A percentile compares a stretch with the other conserved stretches of the same genome.
Conservation (phyloP, 1,284 basidiomycete species). For the Singerocomus inundabilis region DNA sequence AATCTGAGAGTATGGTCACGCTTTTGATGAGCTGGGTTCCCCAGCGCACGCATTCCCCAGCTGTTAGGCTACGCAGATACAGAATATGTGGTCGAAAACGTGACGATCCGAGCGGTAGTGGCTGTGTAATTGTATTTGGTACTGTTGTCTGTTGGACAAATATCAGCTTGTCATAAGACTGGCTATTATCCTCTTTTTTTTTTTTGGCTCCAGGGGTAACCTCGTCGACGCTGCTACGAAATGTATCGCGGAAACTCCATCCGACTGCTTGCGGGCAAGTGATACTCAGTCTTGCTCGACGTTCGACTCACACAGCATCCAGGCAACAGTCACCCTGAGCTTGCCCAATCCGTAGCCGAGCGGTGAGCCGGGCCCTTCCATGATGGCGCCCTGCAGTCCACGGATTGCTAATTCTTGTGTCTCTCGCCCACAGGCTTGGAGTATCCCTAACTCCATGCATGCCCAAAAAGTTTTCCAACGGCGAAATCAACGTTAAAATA, state of each 20-base stretch:
- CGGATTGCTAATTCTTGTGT: slow-evolving; percentile 38
- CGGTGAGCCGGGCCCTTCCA: slow-evolving; percentile 73
- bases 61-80: slow-evolving; percentile 92
- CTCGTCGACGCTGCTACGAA: no score
- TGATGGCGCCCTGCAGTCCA: slow-evolving; percentile 44
- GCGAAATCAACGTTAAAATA: slow-evolving; percentile 91
- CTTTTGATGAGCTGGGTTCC: not conserved
- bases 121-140: slow-evolving; percentile 32
- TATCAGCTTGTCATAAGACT: not conserved
- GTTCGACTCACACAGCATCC: slow-evolving; percentile 26
- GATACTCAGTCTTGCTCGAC: slow-evolving; percentile 4
- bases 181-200: slow-evolving; percentile 2
- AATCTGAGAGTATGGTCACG: rapidly evolving
- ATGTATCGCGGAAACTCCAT: slow-evolving; percentile 94
- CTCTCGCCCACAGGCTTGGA: slow-evolving; percentile 65
- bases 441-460: slow-evolving; percentile 88
- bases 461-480: slow-evolving; percentile 95
- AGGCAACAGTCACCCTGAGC: slow-evolving; percentile 98
- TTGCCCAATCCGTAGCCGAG: slow-evolving; percentile 91
- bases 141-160: slow-evolving; percentile 16
- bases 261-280: slow-evolving; percentile 86
- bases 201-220: slow-evolving; percentile 10
- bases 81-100: slow-evolving; percentile 94
- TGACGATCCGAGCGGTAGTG: slow-evolving; percentile 60
- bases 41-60: slow-evolving; percentile 77